Evolutionary conservation across 208 protist genomes (phyloP).

Genomic region (Trypanosomatidae sp.): DNA sequence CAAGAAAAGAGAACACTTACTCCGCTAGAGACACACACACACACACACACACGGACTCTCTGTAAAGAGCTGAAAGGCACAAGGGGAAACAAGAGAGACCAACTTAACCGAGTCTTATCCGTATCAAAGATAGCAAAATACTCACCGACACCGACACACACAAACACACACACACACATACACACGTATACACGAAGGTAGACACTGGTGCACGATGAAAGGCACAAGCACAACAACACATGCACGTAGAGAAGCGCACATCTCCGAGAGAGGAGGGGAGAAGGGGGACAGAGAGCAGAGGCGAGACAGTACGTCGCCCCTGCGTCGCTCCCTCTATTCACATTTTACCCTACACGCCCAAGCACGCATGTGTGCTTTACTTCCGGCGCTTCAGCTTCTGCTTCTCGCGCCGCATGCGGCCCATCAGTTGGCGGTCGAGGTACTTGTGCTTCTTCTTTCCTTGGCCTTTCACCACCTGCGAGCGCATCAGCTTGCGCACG

Average conservation of each 20-base stretch:
- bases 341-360: not conserved
- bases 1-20: too few relatives aligned
- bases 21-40: too few relatives aligned
- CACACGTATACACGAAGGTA: not conserved
- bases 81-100: not conserved
- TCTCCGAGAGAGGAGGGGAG: too few relatives aligned
- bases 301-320: not conserved
- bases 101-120: not conserved
- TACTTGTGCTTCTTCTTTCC: slow-evolving; percentile 84
- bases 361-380: not conserved
- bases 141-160: not conserved
- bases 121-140: not conserved
- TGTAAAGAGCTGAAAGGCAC: not conserved
- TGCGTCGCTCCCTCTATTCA: not conserved
- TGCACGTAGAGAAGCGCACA: too few relatives aligned
- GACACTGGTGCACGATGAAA: not conserved
- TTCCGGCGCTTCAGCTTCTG: slow-evolving; percentile 34
- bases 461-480: slow-evolving; percentile 77
- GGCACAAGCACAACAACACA: not conserved
- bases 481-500: slow-evolving; percentile 89
- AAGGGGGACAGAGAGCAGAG: too few relatives aligned
- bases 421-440: slow-evolving; percentile 74
- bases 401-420: slow-evolving; percentile 65
- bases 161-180: slow-evolving; percentile 2
- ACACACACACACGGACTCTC: not conserved